Base-by-base conservation (phyloP, 441 rosid species). In the Aquilaria agallochum region DNA sequence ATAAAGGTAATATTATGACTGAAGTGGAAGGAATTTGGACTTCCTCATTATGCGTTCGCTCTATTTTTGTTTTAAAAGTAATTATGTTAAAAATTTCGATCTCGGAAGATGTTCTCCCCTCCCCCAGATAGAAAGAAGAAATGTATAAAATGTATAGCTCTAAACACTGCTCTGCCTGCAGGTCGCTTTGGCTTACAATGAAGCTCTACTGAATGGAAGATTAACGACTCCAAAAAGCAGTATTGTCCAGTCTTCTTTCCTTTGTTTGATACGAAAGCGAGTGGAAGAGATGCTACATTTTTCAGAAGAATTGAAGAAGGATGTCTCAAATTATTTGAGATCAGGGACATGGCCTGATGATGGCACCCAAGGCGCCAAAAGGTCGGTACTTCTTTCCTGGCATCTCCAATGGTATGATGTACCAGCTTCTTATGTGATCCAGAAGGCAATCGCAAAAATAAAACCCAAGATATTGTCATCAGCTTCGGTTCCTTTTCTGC, bases 341-440 rank as follows among this genome's bases (percentile, higher is more conserved):
- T 73, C 71, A 2, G 88, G 85, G 54, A 63, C 73, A 60, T 89
- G 97, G 98, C 88, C 96, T 12, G 46, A 50, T 31, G 66, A 77
- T n/a, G 71, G 66, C 52, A 59, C 80, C 56, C 60, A 32, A 31
- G 69, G 69, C 59, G 68, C 71, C 59, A 82, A 72, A 66, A 78
- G 73, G 46, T 59, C 70, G 31, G 55, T 78, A 48, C 70, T 85
- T 53, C 88, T 90, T 58, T 83, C 97, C 34, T 86, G 98, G 98
- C 88, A 92, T 77, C 81, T 95, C 20, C 88, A 81, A 68, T 90
- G 96, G 98, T 87, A 72, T 60, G 80, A 83, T 3, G 76, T 92
- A 13, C 94, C 97, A 32, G 67, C 89, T 61, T 81, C 92, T 4
- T 69, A 84, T n/a, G 70, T 69, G 51, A 76, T 86, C 62, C 74